These are phyloP conservation scores for Lactifluus volemus DNA, from an alignment of 768 basidiomycete genomes.

Conservation along the genomic window DNA sequence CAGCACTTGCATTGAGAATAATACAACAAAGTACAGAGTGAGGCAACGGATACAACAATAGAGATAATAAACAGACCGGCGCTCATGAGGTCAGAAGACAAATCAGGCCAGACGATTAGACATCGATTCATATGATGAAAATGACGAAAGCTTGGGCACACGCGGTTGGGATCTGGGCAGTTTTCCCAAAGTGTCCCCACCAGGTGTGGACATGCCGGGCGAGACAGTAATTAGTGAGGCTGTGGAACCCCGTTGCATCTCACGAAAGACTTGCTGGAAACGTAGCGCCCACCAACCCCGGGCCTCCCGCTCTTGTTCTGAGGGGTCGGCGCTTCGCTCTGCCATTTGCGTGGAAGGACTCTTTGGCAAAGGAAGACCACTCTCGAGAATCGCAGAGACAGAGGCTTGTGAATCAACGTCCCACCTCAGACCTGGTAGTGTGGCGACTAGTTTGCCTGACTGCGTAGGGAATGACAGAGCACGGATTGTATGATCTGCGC, in stretches of 20 bases:
- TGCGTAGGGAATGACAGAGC: slow-evolving; percentile 35
- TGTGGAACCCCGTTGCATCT: slow-evolving; percentile 34
- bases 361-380: slow-evolving; percentile 54
- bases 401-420: slow-evolving; percentile 28
- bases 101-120: slow-evolving; percentile 2
- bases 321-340: slow-evolving; percentile 23
- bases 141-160: slow-evolving; percentile 15
- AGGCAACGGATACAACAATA: neutral
- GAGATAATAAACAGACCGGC: neutral
- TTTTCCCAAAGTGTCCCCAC: neutral
- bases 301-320: slow-evolving; percentile 52
- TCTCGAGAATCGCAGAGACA: slow-evolving; percentile 32
- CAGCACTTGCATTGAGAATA: slow-evolving; percentile 1
- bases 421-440: slow-evolving; percentile 24
- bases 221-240: neutral
- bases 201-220: neutral
- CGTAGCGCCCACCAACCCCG: slow-evolving; percentile 66
- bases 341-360: slow-evolving; percentile 59
- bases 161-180: slow-evolving; percentile 7
- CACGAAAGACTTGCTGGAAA: slow-evolving; percentile 53
- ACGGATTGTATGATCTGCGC: slow-evolving; percentile 39
- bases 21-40: neutral
- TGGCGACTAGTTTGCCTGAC: slow-evolving; percentile 24
- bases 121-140: slow-evolving; percentile 17
- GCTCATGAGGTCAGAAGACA: neutral